Base-by-base conservation (phyloP, 2,329 filamentous ascomycete species). In the Ceratocystis eucalypticola region DNA sequence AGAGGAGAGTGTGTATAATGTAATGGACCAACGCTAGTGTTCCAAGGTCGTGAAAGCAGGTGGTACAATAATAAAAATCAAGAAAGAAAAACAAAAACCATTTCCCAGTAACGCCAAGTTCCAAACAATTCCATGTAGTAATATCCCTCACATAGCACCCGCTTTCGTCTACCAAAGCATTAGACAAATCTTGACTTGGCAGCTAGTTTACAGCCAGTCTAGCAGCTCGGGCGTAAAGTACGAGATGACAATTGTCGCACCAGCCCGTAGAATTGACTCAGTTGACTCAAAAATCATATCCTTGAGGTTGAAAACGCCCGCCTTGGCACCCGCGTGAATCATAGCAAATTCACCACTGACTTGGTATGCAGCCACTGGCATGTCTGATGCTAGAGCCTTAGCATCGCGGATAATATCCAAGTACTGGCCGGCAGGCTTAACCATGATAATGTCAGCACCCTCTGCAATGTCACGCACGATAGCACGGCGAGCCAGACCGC, bases 401-500 rank as follows among this genome's bases (percentile, higher is more conserved):
- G 94, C 94, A 74, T 99, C 94, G 71, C 89, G 91, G 75, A 99
- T 97, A 72, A 99, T 96, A 76, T 99, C 94, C 59, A 99, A 82
- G 75, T 96, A 99, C 76, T 93, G 91, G 72, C 89, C 89, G 8
- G 94, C 94, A 1, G 94, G 94, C 81, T 99, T 99, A 69, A 99
- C 94, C 93, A 99, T 96, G 77, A 99, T 96, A 71, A 96, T 91
- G 73, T 99, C 94, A 22, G 94, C 94, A 30, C 94, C 94, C 77
- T 99, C 94, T 70, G 82, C 83, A 71, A 99, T 93, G 74, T 99
- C 94, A 71, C 94, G 84, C 50, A 85, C 79, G 70, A 99, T 96
- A 62, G 94, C 94, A 71, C 94, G 85, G 70, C 94, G 86, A 17
- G 94, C 94, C 57, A 99, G 84, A 44, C 94, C 94, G 63, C 94